Conservation (phyloP, 768 basidiomycete species). For the Daedalea quercina region DNA sequence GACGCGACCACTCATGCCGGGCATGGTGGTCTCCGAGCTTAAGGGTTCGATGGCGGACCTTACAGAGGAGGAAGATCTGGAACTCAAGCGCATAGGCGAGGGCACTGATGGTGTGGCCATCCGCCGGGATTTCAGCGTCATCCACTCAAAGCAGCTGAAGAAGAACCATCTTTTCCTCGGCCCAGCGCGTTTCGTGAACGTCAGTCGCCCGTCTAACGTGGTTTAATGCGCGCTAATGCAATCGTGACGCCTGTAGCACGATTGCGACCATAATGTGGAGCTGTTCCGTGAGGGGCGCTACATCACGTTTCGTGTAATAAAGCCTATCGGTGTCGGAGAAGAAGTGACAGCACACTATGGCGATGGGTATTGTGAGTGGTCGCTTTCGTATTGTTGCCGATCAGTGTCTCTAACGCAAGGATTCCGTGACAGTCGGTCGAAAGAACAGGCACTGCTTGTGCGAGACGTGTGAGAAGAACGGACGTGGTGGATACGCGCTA, state of each 20-base stretch:
- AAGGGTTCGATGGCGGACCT: slow-evolving; percentile 89
- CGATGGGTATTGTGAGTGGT: slow-evolving; percentile 77
- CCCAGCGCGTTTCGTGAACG: slow-evolving; percentile 89
- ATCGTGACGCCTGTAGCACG: slow-evolving; percentile 47
- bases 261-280: slow-evolving; percentile 86
- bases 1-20: slow-evolving; percentile 60
- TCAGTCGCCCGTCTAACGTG: slow-evolving; percentile 34
- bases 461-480: slow-evolving; percentile 77
- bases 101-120: slow-evolving; percentile 47
- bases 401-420: slow-evolving; percentile 5
- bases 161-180: slow-evolving; percentile 89
- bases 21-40: slow-evolving; percentile 74
- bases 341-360: slow-evolving; percentile 90
- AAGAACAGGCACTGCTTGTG: slow-evolving; percentile 76
- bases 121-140: slow-evolving; percentile 84
- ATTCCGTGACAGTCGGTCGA: slow-evolving; percentile 43
- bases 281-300: slow-evolving; percentile 84
- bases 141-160: slow-evolving; percentile 87
- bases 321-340: slow-evolving; percentile 72
- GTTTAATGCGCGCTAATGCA: slow-evolving; percentile 5
- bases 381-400: slow-evolving; percentile 5
- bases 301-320: slow-evolving; percentile 82
- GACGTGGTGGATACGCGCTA: slow-evolving; percentile 62
- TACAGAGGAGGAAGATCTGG: slow-evolving; percentile 79
- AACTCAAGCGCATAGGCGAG: slow-evolving; percentile 77